These are phyloP conservation scores for Penicillium hordei DNA, from an alignment of 2,329 filamentous ascomycete genomes.

Conservation along the genomic window DNA sequence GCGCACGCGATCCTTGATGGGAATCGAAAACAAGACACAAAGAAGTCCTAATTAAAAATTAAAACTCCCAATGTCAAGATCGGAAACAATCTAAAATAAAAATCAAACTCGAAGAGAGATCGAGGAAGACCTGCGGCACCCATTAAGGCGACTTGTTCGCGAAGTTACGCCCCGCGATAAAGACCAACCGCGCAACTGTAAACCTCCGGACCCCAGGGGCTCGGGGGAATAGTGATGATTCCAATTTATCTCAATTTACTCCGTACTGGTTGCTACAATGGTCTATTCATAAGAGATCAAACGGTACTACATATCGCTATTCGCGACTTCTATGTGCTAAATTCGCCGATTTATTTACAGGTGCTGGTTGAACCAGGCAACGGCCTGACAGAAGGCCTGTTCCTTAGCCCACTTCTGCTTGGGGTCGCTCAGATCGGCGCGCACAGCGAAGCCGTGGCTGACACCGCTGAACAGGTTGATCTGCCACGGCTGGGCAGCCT, in stretches of 20 bases:
- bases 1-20: constrained; percentile 15
- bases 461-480: constrained; percentile 73
- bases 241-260: neutral
- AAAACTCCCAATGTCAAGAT: neutral
- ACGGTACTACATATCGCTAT: neutral
- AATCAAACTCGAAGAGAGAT: neutral
- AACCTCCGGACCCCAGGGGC: neutral
- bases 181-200: constrained; percentile 6
- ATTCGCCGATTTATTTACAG: constrained; percentile 35
- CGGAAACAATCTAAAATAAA: neutral
- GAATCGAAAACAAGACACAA: neutral
- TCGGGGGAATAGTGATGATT: neutral
- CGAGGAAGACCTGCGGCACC: neutral
- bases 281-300: neutral
- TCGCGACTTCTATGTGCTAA: neutral
- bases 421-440: constrained; percentile 61
- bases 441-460: constrained; percentile 72
- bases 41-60: neutral
- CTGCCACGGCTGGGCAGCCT: constrained; percentile 65
- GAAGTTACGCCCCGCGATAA: neutral
- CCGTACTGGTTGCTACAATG: neutral
- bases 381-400: constrained; percentile 74
- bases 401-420: constrained; percentile 71
- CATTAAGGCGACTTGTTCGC: constrained; percentile 6
- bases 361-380: constrained; percentile 72